These are phyloP conservation scores for Exophiala sp. DNA, from an alignment of 2,329 filamentous ascomycete genomes.

Conservation along the genomic window DNA sequence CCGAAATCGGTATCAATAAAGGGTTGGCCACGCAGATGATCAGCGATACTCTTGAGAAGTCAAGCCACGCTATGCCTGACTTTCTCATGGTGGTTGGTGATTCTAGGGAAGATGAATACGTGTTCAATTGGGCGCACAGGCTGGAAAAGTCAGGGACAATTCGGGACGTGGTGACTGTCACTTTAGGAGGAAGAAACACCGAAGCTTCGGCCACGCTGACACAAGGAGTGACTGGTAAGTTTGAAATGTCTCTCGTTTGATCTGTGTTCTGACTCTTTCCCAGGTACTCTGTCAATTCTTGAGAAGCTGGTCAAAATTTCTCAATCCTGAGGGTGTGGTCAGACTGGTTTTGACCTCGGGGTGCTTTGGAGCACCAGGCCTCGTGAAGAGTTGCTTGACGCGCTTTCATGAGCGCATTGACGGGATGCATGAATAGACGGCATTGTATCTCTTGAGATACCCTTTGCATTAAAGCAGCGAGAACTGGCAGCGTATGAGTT, in stretches of 20 bases:
- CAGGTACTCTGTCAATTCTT: conserved; percentile 21
- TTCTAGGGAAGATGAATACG: conserved; percentile 86
- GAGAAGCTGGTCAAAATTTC: conserved; percentile 16
- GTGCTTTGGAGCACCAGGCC: neutral
- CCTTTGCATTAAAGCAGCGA: conserved; percentile 1
- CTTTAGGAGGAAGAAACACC: conserved; percentile 80
- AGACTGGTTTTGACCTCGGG: neutral
- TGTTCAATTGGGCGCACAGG: conserved; percentile 90
- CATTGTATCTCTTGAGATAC: conserved; percentile 3
- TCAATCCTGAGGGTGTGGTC: neutral
- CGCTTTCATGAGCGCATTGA: conserved; percentile 3
- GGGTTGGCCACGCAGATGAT: conserved; percentile 74
- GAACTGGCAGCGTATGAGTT: neutral
- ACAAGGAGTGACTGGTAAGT: conserved; percentile 79
- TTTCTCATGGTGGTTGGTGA: conserved; percentile 89
- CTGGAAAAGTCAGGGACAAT: conserved; percentile 59
- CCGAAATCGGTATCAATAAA: conserved; percentile 84
- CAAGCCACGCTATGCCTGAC: conserved; percentile 57
- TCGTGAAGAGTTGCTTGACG: neutral
- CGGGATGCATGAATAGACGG: conserved; percentile 3
- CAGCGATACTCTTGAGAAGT: conserved; percentile 57
- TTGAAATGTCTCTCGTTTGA: neutral
- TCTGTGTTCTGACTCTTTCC: neutral
- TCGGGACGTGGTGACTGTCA: conserved; percentile 76
- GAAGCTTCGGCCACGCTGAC: conserved; percentile 81